These are phyloP conservation scores for Lactarius tabidus DNA, from an alignment of 768 basidiomycete species.

Conservation along the genomic window DNA sequence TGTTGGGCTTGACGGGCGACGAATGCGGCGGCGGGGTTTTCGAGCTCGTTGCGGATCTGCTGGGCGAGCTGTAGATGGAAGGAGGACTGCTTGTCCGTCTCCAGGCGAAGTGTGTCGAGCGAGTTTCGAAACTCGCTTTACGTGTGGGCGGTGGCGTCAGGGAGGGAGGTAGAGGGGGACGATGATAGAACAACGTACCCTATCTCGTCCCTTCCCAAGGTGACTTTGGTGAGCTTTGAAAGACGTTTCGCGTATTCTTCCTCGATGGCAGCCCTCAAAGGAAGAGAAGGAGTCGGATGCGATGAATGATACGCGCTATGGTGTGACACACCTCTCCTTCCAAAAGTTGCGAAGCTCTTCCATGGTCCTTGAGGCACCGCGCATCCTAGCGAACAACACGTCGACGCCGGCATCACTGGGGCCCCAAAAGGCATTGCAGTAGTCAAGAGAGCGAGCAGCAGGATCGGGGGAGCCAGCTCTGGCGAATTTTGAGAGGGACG, in stretches of 20 bases:
- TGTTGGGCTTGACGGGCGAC: constrained; percentile 61
- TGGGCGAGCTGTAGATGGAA: constrained; percentile 71
- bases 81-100: constrained; percentile 78
- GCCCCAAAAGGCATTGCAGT: constrained; percentile 98
- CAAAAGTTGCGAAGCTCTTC: constrained; percentile 86
- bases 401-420: constrained; percentile 82
- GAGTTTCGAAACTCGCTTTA: constrained; percentile 75
- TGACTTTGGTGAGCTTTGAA: constrained; percentile 67
- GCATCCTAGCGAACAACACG: constrained; percentile 85
- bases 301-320: constrained; percentile 3
- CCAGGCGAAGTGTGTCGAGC: constrained; percentile 71
- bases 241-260: constrained; percentile 93
- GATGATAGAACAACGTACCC: constrained; percentile 56
- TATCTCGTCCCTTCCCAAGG: constrained; percentile 86
- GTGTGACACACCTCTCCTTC: constrained; percentile 79
- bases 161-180: neutral
- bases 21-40: constrained; percentile 59
- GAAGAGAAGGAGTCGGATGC: neutral
- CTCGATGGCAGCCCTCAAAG: constrained; percentile 76
- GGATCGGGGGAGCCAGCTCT: constrained; percentile 51
- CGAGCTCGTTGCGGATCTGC: constrained; percentile 73
- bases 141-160: neutral
- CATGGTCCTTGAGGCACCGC: constrained; percentile 78
- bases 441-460: constrained; percentile 61
- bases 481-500: constrained; percentile 70